phyloP scores from a whole-genome alignment of 352 stramenopile genomes.

The Globisporangium paddicum region DNA sequence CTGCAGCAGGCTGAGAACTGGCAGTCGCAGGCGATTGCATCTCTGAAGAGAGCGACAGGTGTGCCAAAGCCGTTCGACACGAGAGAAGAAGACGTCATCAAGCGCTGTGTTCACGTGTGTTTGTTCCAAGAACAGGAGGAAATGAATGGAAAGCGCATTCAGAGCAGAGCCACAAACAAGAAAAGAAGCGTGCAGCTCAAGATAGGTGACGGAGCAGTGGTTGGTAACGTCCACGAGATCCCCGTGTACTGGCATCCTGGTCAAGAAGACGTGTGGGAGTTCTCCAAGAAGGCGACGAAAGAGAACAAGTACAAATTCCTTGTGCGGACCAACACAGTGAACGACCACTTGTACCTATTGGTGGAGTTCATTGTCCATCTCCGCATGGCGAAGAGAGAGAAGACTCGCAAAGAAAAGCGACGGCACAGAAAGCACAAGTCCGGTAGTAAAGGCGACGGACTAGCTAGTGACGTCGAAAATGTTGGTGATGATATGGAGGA shows the following conservation, averaged over 20 bases:
- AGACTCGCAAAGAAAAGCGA: slow-evolving; percentile 15
- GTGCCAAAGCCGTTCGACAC: slow-evolving; percentile 77
- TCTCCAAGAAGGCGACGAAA: slow-evolving; percentile 72
- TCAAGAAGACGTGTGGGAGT: slow-evolving; percentile 81
- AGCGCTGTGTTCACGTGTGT: slow-evolving; percentile 75
- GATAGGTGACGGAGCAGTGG: slow-evolving; percentile 28
- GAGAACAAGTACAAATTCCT: slow-evolving; percentile 83
- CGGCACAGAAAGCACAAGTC: slow-evolving; percentile 5
- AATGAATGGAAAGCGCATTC: neutral
- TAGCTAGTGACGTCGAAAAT: neutral
- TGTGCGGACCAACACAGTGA: slow-evolving; percentile 63
- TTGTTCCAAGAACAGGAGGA: slow-evolving; percentile 65
- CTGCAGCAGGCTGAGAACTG: slow-evolving; percentile 47
- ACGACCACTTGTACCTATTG: slow-evolving; percentile 60
- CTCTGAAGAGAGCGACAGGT: slow-evolving; percentile 59
- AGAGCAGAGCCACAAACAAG: slow-evolving; percentile 11
- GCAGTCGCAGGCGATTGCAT: slow-evolving; percentile 68
- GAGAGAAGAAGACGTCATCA: slow-evolving; percentile 69
- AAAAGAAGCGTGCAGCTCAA: slow-evolving; percentile 1
- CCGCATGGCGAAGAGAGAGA: slow-evolving; percentile 21
- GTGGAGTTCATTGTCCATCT: slow-evolving; percentile 77
- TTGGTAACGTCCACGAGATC: slow-evolving; percentile 78
- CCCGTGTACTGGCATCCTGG: slow-evolving; percentile 62
- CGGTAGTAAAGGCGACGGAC: neutral
- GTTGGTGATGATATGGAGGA: slow-evolving; percentile 13